phyloP scores from a whole-genome alignment of 2,329 filamentous ascomycete species.

The Aspergillus flavus region DNA sequence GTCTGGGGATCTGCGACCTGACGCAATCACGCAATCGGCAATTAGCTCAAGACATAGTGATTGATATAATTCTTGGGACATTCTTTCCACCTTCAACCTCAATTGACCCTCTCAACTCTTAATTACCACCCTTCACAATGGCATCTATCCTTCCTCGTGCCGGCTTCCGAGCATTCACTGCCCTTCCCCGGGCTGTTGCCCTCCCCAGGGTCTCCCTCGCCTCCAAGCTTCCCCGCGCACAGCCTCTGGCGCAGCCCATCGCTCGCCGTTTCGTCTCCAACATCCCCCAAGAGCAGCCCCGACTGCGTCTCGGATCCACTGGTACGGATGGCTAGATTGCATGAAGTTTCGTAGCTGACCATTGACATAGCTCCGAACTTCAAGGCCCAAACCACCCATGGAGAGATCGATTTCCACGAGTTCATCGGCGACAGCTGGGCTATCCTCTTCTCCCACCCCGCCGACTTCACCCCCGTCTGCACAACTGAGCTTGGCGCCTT shows the following conservation, averaged over 20 bases:
- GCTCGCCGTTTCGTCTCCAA: slow-evolving; percentile 33
- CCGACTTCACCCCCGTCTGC: slow-evolving; percentile 92
- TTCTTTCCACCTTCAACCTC: background rate
- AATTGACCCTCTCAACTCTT: background rate
- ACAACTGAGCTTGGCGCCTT: slow-evolving; percentile 95
- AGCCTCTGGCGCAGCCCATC: slow-evolving; percentile 23
- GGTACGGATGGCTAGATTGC: slow-evolving; percentile 21
- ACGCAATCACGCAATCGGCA: slow-evolving; percentile 5
- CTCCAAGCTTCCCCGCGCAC: slow-evolving; percentile 20
- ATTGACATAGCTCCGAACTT: slow-evolving; percentile 64
- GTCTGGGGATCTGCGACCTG: background rate
- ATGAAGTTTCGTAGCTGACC: background rate
- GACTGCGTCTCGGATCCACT: slow-evolving; percentile 38
- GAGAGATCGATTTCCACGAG: slow-evolving; percentile 70
- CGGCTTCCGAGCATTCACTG: slow-evolving; percentile 27
- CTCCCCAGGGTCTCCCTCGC: slow-evolving; percentile 22
- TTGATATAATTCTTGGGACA: background rate
- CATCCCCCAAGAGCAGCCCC: slow-evolving; percentile 35
- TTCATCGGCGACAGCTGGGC: slow-evolving; percentile 72
- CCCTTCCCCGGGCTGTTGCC: slow-evolving; percentile 26
- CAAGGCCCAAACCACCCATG: slow-evolving; percentile 67
- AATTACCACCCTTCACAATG: slow-evolving; percentile 23
- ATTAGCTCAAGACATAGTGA: background rate
- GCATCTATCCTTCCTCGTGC: slow-evolving; percentile 31
- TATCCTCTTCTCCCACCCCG: slow-evolving; percentile 70